Evolutionary conservation across 225 moss, liverwort and hornwort genomes (phyloP).

Genomic region (Sphagnum tenellum): DNA sequence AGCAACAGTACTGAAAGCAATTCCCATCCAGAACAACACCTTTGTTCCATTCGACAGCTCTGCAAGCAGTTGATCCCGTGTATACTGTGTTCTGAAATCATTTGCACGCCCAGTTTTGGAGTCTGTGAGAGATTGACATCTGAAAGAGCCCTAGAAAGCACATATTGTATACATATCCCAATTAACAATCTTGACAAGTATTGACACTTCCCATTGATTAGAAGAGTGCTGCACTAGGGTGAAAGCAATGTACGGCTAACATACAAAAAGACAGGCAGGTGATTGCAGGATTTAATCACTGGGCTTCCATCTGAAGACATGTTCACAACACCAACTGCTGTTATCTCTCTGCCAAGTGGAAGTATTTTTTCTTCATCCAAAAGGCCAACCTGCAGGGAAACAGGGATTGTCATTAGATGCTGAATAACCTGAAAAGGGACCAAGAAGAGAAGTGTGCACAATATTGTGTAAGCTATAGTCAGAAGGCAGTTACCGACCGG

Average conservation of each 20-base stretch:
- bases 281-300: constrained; percentile 66
- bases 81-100: constrained; percentile 49
- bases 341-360: constrained; percentile 79
- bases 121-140: too few relatives aligned
- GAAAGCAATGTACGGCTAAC: constrained; percentile 3
- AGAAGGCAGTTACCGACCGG: constrained; percentile 38
- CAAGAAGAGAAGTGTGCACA: too few relatives aligned
- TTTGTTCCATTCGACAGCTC: constrained; percentile 63
- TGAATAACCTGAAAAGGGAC: too few relatives aligned
- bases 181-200: too few relatives aligned
- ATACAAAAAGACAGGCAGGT: constrained; percentile 82
- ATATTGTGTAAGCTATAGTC: too few relatives aligned
- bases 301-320: constrained; percentile 67
- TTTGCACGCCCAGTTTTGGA: too few relatives aligned
- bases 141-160: too few relatives aligned
- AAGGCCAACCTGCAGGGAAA: constrained; percentile 61
- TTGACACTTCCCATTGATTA: too few relatives aligned
- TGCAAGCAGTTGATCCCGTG: constrained; percentile 63
- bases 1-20: constrained; percentile 67
- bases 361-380: constrained; percentile 91
- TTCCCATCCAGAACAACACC: constrained; percentile 70
- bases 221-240: too few relatives aligned
- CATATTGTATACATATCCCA: too few relatives aligned
- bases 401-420: too few relatives aligned
- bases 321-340: constrained; percentile 71